Conservation (phyloP, 108 stramenopile genomes). For the Epipyxis sp. region DNA sequence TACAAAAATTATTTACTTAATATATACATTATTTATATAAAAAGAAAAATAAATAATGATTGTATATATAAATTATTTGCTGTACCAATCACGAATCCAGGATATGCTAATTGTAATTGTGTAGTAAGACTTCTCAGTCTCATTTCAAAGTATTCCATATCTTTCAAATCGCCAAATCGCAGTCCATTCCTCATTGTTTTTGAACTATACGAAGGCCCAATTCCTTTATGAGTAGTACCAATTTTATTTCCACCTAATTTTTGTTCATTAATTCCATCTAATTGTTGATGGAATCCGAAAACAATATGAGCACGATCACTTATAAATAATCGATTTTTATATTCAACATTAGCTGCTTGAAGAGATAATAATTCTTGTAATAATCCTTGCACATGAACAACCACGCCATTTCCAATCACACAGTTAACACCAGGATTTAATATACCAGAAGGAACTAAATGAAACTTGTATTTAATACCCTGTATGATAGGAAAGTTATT, state of each 20-base stretch:
- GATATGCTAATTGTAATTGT: constrained; percentile 32
- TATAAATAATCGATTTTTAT: constrained; percentile 77
- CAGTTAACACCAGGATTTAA: constrained; percentile 78
- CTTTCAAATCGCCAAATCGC: constrained; percentile 83
- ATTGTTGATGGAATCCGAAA: constrained; percentile 94
- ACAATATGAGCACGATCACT: constrained; percentile 95
- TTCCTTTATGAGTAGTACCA: constrained; percentile 95
- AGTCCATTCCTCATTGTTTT: constrained; percentile 96
- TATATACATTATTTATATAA: too few species aligned
- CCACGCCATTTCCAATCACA: constrained; percentile 96
- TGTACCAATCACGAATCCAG: background rate
- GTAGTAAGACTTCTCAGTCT: constrained; percentile 77
- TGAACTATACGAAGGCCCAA: constrained; percentile 94
- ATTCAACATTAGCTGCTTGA: constrained; percentile 64
- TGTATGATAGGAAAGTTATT: too few species aligned
- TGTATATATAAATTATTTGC: too few species aligned
- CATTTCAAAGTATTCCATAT: constrained; percentile 69
- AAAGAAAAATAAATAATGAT: too few species aligned
- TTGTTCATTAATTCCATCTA: constrained; percentile 69
- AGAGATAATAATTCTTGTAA: constrained; percentile 81
- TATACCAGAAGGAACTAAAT: constrained; percentile 93
- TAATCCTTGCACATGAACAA: constrained; percentile 89
- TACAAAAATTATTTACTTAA: too few species aligned
- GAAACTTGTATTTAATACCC: constrained; percentile 94
- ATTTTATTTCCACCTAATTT: constrained; percentile 64